A percentile compares a stretch with the other conserved stretches of the same genome.
phyloP scores from a whole-genome alignment of 306 rosid genomes.

The Phaseolus lunatus region DNA sequence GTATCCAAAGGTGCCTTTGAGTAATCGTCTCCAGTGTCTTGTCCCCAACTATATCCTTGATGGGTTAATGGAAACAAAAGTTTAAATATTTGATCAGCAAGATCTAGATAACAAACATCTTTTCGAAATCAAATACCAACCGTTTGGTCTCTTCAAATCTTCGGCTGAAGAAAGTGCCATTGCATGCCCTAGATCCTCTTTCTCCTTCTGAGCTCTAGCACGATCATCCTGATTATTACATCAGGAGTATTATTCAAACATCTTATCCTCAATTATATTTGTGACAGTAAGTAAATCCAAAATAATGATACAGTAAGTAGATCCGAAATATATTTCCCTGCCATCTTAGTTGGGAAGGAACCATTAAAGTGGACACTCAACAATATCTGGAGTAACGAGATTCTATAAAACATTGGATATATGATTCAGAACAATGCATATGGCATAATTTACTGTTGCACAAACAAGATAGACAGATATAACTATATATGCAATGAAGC shows the following conservation, averaged over 20 bases:
- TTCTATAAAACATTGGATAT: slow-evolving; percentile 1
- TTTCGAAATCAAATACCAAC: slow-evolving; percentile 48
- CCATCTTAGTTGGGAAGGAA: neutral
- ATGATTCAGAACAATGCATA: slow-evolving; percentile 11
- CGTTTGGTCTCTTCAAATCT: slow-evolving; percentile 70
- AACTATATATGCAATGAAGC: neutral
- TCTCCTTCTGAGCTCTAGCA: slow-evolving; percentile 76
- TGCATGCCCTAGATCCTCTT: slow-evolving; percentile 77
- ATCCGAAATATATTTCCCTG: too few relatives aligned
- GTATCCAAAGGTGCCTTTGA: slow-evolving; percentile 56
- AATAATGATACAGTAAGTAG: neutral
- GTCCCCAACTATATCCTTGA: slow-evolving; percentile 64
- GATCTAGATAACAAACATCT: slow-evolving; percentile 18
- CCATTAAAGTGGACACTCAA: neutral
- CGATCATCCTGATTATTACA: slow-evolving; percentile 69
- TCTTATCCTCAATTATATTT: slow-evolving; percentile 34
- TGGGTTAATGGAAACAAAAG: slow-evolving; percentile 38
- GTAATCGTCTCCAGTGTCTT: slow-evolving; percentile 60
- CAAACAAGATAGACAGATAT: neutral
- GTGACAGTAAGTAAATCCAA: neutral
- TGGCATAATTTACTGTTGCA: slow-evolving; percentile 13
- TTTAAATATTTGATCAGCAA: slow-evolving; percentile 9
- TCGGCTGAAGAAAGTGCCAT: slow-evolving; percentile 73
- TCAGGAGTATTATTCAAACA: slow-evolving; percentile 30
- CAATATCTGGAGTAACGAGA: neutral